Evolutionary conservation across 768 basidiomycete species (phyloP), one percentile per base, ranked within the genome.

Genomic region (Dentipellis fragilis): DNA sequence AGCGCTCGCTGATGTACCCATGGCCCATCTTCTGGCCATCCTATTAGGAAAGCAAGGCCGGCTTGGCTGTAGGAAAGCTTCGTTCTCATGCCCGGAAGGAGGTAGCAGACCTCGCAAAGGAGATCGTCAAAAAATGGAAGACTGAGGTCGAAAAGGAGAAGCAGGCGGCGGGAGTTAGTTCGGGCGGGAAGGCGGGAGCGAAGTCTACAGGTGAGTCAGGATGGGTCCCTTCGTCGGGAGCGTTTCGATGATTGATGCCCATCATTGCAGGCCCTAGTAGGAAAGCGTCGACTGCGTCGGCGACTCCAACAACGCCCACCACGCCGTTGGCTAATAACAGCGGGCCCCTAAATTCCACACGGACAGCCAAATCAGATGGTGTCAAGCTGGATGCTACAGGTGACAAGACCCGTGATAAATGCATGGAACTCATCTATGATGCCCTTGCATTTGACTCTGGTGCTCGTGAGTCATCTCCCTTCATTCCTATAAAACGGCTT

Each of bases 81-180:
- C 81, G 93, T 49, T 75, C 78, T 34, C 86, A 93, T 68, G 72
- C 78, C 0, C 73, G 79, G 11, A 89, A 86, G 64, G 78, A 83
- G 10, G 83, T 96, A 9, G 68, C 89, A 8, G 87, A 90, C 60
- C 73, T 89, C 6, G 90, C 93, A 16, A 95, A 94, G 69, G 91
- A 92, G 61, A 74, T 94, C 47, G 93, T 96, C 50, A 89, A 84
- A 70, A 87, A 85, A 64, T 96, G 93, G 93, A 94, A 94, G 71
- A 78, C 73, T 34, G 85, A 86, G 58, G 93, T 95, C 36, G 91
- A 93, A 57, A 83, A 81, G 52, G 69, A 71, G 62, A 72, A 71
- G 58, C 64, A 63, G 63, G 80, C 78, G 0, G 81, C 82, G 57
- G 69, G 72, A 7, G 66, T 14, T 56, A 63, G 17, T 35, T 40